Conservation (phyloP, 2,329 filamentous ascomycete genomes). For the Dactylellina parvicollis region DNA sequence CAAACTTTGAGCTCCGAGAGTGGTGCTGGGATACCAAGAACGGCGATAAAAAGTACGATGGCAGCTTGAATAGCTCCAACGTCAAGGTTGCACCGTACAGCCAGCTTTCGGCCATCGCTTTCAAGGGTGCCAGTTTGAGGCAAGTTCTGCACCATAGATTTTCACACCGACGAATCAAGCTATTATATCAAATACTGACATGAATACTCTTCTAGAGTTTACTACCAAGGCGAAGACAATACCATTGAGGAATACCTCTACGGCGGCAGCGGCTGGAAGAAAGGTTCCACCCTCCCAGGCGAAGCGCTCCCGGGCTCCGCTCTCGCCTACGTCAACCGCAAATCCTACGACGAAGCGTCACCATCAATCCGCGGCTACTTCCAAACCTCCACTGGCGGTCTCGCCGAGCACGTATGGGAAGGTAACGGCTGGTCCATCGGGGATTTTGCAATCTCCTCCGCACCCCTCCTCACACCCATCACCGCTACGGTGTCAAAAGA, state of each 20-base stretch:
- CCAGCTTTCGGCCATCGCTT: constrained; percentile 17
- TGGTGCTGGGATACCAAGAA: constrained; percentile 29
- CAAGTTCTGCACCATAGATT: neutral
- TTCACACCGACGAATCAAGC: neutral
- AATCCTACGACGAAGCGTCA: neutral
- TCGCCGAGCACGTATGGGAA: constrained; percentile 33
- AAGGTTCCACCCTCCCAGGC: constrained; percentile 28
- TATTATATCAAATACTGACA: neutral
- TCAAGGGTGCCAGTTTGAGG: constrained; percentile 20
- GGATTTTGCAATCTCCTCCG: neutral
- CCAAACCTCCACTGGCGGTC: constrained; percentile 25
- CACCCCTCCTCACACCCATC: constrained; percentile 33
- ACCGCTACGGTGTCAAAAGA: constrained; percentile 11
- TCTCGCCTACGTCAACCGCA: constrained; percentile 31
- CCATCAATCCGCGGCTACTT: constrained; percentile 46
- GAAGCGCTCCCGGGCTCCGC: constrained; percentile 22
- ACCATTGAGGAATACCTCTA: constrained; percentile 25
- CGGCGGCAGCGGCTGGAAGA: constrained; percentile 8
- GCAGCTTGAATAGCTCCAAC: constrained; percentile 9
- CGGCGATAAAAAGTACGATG: constrained; percentile 30
- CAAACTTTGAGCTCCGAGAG: constrained; percentile 26
- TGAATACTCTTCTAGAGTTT: constrained; percentile 9
- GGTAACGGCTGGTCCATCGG: constrained; percentile 7
- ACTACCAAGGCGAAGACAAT: constrained; percentile 33
- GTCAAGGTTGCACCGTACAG: constrained; percentile 36